A percentile compares a stretch with the other conserved stretches of the same genome.
phyloP scores from a whole-genome alignment of 2,329 filamentous ascomycete species.

The Davidsoniella eucalypti region DNA sequence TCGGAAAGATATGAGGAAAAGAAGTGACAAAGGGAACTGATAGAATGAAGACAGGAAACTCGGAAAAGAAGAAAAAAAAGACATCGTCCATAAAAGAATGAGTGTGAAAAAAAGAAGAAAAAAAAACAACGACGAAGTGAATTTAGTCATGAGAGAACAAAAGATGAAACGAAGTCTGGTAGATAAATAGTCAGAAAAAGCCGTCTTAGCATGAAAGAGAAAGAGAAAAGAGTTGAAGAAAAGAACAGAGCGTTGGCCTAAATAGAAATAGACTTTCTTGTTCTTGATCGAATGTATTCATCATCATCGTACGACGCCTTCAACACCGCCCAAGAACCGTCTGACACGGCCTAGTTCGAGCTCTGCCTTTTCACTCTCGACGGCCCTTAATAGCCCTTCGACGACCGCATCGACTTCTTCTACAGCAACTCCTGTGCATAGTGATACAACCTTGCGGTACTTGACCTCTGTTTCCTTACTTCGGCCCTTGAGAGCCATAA shows the following conservation, averaged over 20 bases:
- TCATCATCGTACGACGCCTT: constrained; percentile 35
- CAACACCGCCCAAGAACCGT: constrained; percentile 65
- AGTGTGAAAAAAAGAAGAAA: neutral
- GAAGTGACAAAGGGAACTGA: too few relatives aligned
- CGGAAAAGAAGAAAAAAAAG: neutral
- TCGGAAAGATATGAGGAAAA: neutral
- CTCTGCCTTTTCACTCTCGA: constrained; percentile 71
- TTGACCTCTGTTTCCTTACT: constrained; percentile 74
- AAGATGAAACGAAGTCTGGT: too few relatives aligned
- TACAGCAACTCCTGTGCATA: constrained; percentile 71
- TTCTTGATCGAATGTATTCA: neutral
- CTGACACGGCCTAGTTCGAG: constrained; percentile 61
- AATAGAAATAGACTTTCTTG: neutral
- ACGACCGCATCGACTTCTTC: constrained; percentile 65
- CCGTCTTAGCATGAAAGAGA: too few relatives aligned
- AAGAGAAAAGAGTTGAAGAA: neutral
- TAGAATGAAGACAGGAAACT: neutral
- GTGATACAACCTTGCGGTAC: constrained; percentile 72
- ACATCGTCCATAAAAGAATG: constrained; percentile 1
- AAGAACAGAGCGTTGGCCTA: neutral
- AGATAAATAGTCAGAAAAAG: neutral
- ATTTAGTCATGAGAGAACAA: neutral
- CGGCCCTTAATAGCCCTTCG: constrained; percentile 64
- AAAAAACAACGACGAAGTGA: neutral
- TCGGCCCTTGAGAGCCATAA: constrained; percentile 55